phyloP scores from a whole-genome alignment of 163 green algal species.

The Volvox carteri region DNA sequence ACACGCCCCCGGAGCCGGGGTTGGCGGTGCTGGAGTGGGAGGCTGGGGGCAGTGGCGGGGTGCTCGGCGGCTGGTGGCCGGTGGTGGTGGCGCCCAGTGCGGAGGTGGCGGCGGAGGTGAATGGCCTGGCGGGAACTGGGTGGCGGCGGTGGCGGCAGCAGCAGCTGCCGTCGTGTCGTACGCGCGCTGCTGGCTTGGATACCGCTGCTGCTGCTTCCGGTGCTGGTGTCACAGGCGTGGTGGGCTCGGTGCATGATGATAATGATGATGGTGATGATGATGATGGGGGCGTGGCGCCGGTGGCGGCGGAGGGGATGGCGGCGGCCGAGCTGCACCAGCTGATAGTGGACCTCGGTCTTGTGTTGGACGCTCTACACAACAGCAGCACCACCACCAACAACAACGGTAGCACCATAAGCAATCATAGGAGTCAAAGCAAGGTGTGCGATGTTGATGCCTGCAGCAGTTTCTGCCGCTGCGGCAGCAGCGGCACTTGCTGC shows the following conservation, averaged over 20 bases:
- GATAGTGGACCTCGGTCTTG: constrained; percentile 34
- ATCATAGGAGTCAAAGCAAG: background rate
- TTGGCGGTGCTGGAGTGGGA: constrained; percentile 38
- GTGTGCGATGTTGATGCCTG: background rate
- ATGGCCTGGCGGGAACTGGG: background rate
- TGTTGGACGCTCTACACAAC: constrained; percentile 39
- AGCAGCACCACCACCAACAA: background rate
- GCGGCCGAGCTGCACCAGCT: background rate
- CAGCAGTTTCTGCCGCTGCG: too few species aligned
- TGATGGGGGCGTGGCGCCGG: background rate
- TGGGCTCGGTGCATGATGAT: too few species aligned
- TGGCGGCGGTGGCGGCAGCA: background rate
- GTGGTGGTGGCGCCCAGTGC: constrained; percentile 27
- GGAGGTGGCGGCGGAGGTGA: constrained; percentile 36
- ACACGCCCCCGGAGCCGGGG: background rate
- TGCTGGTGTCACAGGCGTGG: too few species aligned
- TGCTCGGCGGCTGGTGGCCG: constrained; percentile 26
- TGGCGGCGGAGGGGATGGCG: background rate
- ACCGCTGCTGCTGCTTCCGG: too few species aligned
- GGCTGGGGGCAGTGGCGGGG: background rate
- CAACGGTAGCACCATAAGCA: background rate
- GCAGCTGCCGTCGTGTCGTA: background rate
- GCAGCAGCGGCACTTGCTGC: too few species aligned
- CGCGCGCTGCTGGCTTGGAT: too few species aligned
- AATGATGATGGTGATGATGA: background rate